These are phyloP conservation scores for Xylaria venustula DNA, from an alignment of 495 filamentous ascomycete genomes.

Conservation along the genomic window DNA sequence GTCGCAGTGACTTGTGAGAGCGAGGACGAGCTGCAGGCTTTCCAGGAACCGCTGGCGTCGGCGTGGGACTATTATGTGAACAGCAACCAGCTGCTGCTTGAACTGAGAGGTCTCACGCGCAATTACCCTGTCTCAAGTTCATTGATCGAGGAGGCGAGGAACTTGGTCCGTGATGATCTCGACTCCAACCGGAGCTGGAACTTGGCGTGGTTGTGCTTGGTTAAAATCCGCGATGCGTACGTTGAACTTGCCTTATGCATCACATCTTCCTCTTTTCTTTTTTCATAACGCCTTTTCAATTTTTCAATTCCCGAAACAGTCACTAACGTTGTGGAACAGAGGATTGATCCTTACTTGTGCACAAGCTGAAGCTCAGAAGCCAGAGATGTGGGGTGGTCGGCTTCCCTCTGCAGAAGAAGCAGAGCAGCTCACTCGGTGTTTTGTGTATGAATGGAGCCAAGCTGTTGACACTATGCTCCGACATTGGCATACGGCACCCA, in stretches of 20 bases:
- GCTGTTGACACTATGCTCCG: slow-evolving; percentile 65
- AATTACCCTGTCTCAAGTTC: slow-evolving; percentile 73
- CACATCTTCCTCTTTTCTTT: background rate
- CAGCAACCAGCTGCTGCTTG: slow-evolving; percentile 69
- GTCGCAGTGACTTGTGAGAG: slow-evolving; percentile 54
- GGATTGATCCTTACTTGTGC: slow-evolving; percentile 61
- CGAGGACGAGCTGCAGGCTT: slow-evolving; percentile 55
- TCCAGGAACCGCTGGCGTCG: slow-evolving; percentile 61
- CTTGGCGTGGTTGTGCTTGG: slow-evolving; percentile 71
- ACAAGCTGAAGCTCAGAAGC: slow-evolving; percentile 55
- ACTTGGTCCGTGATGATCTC: slow-evolving; percentile 62
- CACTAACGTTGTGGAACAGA: slow-evolving; percentile 30
- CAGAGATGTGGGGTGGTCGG: slow-evolving; percentile 71
- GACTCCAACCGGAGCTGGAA: slow-evolving; percentile 72
- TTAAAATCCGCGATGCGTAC: slow-evolving; percentile 65
- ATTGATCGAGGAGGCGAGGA: slow-evolving; percentile 65
- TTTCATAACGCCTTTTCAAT: background rate
- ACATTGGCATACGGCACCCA: slow-evolving; percentile 65
- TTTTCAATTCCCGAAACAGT: background rate
- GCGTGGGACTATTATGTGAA: slow-evolving; percentile 76
- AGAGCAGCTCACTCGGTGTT: slow-evolving; percentile 59
- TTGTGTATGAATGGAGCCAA: slow-evolving; percentile 65
- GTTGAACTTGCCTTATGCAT: slow-evolving; percentile 23
- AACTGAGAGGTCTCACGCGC: slow-evolving; percentile 65
- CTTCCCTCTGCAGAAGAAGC: slow-evolving; percentile 54